These are phyloP conservation scores for Cryptococcus sp. DNA, from an alignment of 1,284 basidiomycete species.

Conservation along the genomic window DNA sequence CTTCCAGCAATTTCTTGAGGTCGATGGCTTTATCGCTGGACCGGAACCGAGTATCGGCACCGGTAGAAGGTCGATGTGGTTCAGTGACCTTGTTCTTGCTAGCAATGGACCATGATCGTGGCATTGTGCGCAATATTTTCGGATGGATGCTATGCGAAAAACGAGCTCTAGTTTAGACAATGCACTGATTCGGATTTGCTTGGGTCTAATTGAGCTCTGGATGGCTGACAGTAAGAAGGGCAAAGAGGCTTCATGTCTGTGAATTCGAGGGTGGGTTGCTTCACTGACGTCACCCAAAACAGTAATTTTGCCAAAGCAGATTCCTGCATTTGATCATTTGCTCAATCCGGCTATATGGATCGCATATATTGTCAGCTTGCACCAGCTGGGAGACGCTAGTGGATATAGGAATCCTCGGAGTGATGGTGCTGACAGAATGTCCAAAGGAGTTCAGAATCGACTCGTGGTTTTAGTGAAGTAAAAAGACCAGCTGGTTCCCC, in stretches of 20 bases:
- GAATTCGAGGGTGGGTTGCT: background rate
- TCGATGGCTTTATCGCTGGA: slow-evolving; percentile 5
- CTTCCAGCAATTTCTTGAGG: slow-evolving; percentile 7
- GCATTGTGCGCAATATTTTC: background rate
- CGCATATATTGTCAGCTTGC: too few species aligned
- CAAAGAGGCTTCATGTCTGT: background rate
- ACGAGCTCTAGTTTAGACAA: too few species aligned
- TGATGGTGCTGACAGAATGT: too few species aligned
- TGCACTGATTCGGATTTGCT: background rate
- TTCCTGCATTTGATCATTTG: background rate
- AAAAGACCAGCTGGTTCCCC: too few species aligned
- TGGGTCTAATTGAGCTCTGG: background rate
- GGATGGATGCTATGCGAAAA: too few species aligned
- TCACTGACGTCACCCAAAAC: background rate
- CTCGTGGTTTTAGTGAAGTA: too few species aligned
- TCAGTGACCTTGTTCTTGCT: background rate
- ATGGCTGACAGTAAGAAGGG: too few species aligned
- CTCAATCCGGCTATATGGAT: background rate
- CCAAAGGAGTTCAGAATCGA: too few species aligned
- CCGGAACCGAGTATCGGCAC: background rate
- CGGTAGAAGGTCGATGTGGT: background rate
- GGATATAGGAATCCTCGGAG: too few species aligned
- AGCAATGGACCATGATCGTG: background rate
- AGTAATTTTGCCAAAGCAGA: background rate
- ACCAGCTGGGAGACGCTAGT: too few species aligned